A percentile compares a stretch with the other conserved stretches of the same genome.
These are phyloP conservation scores for Lactarius evosmus DNA, from an alignment of 768 basidiomycete species.

Conservation along the genomic window DNA sequence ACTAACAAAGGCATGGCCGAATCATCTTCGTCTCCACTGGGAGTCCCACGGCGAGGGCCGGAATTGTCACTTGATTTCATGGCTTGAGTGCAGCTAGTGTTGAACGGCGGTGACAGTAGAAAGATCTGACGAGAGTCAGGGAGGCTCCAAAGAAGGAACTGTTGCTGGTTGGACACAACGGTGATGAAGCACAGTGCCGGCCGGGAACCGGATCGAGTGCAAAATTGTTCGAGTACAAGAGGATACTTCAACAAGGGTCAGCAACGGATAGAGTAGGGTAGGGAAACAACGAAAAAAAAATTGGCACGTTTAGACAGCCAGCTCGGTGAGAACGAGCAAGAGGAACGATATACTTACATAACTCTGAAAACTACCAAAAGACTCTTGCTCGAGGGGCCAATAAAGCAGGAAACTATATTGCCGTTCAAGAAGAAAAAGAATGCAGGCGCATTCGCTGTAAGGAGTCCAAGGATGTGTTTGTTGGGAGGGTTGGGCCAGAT, in stretches of 20 bases:
- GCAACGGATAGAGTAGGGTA: neutral
- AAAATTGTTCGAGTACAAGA: constrained; percentile 5
- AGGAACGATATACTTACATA: constrained; percentile 27
- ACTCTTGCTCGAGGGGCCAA: neutral
- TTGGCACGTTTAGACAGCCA: constrained; percentile 7
- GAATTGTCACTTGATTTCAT: constrained; percentile 36
- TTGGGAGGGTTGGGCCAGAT: constrained; percentile 10
- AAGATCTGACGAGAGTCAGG: neutral
- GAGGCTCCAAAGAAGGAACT: constrained; percentile 17
- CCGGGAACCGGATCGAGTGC: constrained; percentile 20
- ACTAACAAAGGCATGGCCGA: constrained; percentile 34
- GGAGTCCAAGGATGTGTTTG: neutral
- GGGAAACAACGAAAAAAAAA: constrained; percentile 1
- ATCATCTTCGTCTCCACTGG: constrained; percentile 30
- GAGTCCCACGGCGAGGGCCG: constrained; percentile 39
- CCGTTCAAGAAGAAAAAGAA: constrained; percentile 9
- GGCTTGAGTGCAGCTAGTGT: constrained; percentile 39
- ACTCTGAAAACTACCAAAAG: constrained; percentile 18
- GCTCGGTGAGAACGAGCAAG: constrained; percentile 13
- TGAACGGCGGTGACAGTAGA: constrained; percentile 43
- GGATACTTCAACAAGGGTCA: constrained; percentile 9
- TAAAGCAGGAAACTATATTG: constrained; percentile 9
- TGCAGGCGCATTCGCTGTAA: constrained; percentile 14
- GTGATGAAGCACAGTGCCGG: constrained; percentile 20
- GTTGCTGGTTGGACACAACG: constrained; percentile 13